phyloP scores from a whole-genome alignment of 2,329 filamentous ascomycete genomes.

The Xylariaceae sp. region DNA sequence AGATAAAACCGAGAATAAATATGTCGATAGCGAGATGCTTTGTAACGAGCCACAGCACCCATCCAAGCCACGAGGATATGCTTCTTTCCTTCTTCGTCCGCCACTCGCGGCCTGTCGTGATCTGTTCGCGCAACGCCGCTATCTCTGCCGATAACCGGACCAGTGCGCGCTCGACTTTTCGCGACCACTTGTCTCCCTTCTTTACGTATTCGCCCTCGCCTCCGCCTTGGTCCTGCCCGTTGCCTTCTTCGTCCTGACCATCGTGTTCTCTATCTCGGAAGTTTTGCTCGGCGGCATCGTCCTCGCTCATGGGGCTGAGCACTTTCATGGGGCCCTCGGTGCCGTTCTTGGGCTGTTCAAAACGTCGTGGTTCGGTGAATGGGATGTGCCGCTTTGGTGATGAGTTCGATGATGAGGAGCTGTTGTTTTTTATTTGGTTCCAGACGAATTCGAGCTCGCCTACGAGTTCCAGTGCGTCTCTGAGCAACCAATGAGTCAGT shows the following conservation, averaged over 20 bases:
- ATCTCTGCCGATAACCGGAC: constrained; percentile 90
- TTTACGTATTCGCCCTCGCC: constrained; percentile 37
- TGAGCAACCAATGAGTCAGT: constrained; percentile 31
- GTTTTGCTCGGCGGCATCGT: constrained; percentile 62
- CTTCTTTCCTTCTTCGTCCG: constrained; percentile 61
- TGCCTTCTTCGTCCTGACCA: constrained; percentile 22
- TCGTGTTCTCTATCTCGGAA: constrained; percentile 48
- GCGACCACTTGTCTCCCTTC: constrained; percentile 64
- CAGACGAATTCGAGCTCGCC: constrained; percentile 97
- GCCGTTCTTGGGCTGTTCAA: constrained; percentile 45
- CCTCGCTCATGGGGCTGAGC: constrained; percentile 81
- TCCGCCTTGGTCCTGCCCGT: no score
- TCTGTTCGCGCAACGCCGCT: constrained; percentile 85
- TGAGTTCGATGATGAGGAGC: constrained; percentile 58
- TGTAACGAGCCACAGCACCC: constrained; percentile 63
- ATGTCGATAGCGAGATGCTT: constrained; percentile 74
- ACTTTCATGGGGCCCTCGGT: constrained; percentile 61
- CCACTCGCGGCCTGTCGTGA: constrained; percentile 72
- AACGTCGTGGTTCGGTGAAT: constrained; percentile 39
- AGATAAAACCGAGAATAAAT: constrained; percentile 58
- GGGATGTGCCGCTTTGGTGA: constrained; percentile 45
- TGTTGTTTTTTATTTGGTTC: constrained; percentile 93
- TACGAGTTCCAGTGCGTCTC: constrained; percentile 81
- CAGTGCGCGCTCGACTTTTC: constrained; percentile 77
- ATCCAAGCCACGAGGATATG: constrained; percentile 65